A percentile compares a stretch with the other conserved stretches of the same genome.
These are phyloP conservation scores for Crassisporium funariophilum DNA, from an alignment of 768 basidiomycete genomes.

Conservation along the genomic window DNA sequence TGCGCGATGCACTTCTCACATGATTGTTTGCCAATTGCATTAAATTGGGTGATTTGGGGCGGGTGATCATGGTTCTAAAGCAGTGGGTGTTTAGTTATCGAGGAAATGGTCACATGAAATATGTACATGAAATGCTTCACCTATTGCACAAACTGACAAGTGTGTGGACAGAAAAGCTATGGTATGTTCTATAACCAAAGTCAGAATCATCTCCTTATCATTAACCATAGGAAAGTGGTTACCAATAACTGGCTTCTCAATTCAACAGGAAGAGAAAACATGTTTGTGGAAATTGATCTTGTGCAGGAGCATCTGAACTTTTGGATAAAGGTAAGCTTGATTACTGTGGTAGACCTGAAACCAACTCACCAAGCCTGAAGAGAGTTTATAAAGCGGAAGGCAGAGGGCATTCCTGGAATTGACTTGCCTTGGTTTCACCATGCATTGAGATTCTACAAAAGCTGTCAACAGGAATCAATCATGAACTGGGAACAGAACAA, in stretches of 20 bases:
- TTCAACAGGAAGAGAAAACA: slow-evolving; percentile 27
- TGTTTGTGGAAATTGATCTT: slow-evolving; percentile 31
- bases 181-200: too few relatives aligned
- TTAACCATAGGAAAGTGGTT: slow-evolving; percentile 20
- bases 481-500: not conserved
- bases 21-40: slow-evolving; percentile 29
- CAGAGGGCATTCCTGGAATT: slow-evolving; percentile 1
- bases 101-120: slow-evolving; percentile 33
- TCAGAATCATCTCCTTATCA: not conserved
- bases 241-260: slow-evolving; percentile 37
- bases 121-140: slow-evolving; percentile 35
- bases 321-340: slow-evolving; percentile 31
- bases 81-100: slow-evolving; percentile 29
- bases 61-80: slow-evolving; percentile 30
- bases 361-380: not conserved
- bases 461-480: slow-evolving; percentile 2
- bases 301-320: slow-evolving; percentile 38
- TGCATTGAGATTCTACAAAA: slow-evolving; percentile 6
- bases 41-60: slow-evolving; percentile 34
- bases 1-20: slow-evolving; percentile 29
- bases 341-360: too few relatives aligned
- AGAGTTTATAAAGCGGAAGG: slow-evolving; percentile 8
- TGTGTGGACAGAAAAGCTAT: slow-evolving; percentile 23
- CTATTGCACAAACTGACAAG: slow-evolving; percentile 27
- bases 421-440: slow-evolving; percentile 1